phyloP scores from a whole-genome alignment of 768 basidiomycete species.

The Pleurotus tuoliensis region DNA sequence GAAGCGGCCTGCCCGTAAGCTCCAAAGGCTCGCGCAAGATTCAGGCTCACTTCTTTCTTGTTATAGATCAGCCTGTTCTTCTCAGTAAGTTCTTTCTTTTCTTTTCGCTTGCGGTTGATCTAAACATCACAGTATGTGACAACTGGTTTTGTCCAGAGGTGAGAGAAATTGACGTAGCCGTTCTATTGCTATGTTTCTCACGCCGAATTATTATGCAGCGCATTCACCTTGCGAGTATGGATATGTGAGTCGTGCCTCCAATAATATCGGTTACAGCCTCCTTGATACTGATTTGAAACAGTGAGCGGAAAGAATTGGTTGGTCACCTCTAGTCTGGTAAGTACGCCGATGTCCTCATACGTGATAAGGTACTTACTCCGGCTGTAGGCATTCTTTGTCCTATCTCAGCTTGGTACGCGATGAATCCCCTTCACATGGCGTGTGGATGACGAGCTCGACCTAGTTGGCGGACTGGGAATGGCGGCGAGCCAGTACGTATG shows the following conservation, averaged over 20 bases:
- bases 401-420: not conserved
- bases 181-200: too few species aligned
- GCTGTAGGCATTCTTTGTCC: not conserved
- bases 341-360: not conserved
- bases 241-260: not conserved
- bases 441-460: not conserved
- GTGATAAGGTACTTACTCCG: too few species aligned
- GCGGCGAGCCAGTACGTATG: not conserved
- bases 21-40: not conserved
- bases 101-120: too few species aligned
- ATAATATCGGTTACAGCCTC: not conserved
- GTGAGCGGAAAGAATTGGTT: slow-evolving; percentile 1
- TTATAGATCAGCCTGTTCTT: not conserved
- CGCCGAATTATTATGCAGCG: not conserved
- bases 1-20: not conserved
- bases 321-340: not conserved
- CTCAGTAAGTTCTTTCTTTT: not conserved
- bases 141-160: not conserved
- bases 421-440: not conserved
- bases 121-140: not conserved
- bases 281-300: not conserved
- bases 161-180: not conserved
- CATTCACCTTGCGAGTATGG: not conserved
- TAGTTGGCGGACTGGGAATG: not conserved
- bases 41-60: not conserved